Percentiles rank a stretch among this genome's conserved stretches.
Evolutionary conservation across 768 basidiomycete species (phyloP).

Genomic region (Filobasidium floriforme): DNA sequence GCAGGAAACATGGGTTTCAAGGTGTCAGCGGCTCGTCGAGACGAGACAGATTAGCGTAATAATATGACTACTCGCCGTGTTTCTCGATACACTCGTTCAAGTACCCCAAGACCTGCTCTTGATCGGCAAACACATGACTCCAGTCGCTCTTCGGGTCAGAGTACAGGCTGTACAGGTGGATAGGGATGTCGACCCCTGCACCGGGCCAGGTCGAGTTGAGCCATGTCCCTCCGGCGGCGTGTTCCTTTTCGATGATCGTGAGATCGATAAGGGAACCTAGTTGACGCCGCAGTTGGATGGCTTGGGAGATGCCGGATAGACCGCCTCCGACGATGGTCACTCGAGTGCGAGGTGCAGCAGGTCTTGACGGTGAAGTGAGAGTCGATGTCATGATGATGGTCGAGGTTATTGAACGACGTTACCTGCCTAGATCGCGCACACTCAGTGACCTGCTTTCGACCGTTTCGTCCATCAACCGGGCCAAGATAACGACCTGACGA

Average conservation of each 20-base stretch:
- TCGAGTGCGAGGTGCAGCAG: neutral
- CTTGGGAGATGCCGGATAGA: slow-evolving; percentile 28
- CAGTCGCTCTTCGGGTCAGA: slow-evolving; percentile 50
- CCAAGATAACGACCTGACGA: no score
- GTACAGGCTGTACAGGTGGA: slow-evolving; percentile 16
- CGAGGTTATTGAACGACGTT: no score
- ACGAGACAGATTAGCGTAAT: no score
- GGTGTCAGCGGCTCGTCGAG: no score
- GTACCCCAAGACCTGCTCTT: slow-evolving; percentile 54
- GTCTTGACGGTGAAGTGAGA: no score
- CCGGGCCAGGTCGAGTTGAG: slow-evolving; percentile 11
- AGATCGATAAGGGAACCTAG: slow-evolving; percentile 23
- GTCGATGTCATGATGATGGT: no score
- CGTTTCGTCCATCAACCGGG: no score
- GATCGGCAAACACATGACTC: slow-evolving; percentile 50
- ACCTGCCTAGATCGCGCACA: no score
- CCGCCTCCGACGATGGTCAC: slow-evolving; percentile 11
- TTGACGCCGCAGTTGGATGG: slow-evolving; percentile 21
- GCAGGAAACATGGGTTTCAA: no score
- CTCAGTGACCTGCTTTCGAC: no score
- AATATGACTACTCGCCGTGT: neutral
- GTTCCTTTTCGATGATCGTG: slow-evolving; percentile 12
- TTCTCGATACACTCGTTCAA: slow-evolving; percentile 50
- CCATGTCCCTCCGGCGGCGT: slow-evolving; percentile 10
- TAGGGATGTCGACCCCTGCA: slow-evolving; percentile 16